Evolutionary conservation across 768 basidiomycete genomes (phyloP), one percentile per base, ranked within the genome.

Genomic region (Macrolepiota fuliginosa): DNA sequence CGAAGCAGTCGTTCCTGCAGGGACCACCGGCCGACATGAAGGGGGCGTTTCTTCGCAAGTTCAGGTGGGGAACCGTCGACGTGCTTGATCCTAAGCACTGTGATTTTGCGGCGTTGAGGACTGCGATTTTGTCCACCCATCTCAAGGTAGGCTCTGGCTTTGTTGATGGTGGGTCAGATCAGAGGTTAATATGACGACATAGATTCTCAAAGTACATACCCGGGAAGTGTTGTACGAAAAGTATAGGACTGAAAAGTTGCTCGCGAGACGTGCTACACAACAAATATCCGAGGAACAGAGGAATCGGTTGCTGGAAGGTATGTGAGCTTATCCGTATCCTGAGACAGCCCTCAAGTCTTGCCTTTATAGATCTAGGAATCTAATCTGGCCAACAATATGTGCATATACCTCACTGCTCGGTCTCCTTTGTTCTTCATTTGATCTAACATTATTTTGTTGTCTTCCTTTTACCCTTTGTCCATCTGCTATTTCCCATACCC

Each of bases 181-280:
- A 47, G 24, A 61, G 25, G n/a, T 36, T 54, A 22, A 61, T 32
- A 19, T 5, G 32, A n/a, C 24, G 45, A 4, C 24, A 24, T 70
- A 94, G 92, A 80, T 90, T 68, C 80, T 96, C 63, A 94, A 92
- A 76, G 84, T 79, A 49, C 87, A 86, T 61, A 96, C 94, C 35
- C 88, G 88, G 67, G 92, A 96, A 72, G 91, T 94, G 60, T 75
- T 96, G 74, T 98, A 98, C 72, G 96, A 98, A 79, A 89, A 88
- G 68, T 98, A 89, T 74, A 82, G 96, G 69, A 95, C 92, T 1
- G 93, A 94, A 78, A 94, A 94, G 74, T 83, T 95, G 59, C 84
- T 95, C 19, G 92, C 91, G 49, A 83, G 91, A 65, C 89, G 93
- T 64, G 92, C 90, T 22, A 94, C 92, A 22, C 82, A 83, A 67